Evolutionary conservation across 2,329 filamentous ascomycete species (phyloP), one percentile per base, ranked within the genome.

Genomic region (Calonectria pauciramosa): DNA sequence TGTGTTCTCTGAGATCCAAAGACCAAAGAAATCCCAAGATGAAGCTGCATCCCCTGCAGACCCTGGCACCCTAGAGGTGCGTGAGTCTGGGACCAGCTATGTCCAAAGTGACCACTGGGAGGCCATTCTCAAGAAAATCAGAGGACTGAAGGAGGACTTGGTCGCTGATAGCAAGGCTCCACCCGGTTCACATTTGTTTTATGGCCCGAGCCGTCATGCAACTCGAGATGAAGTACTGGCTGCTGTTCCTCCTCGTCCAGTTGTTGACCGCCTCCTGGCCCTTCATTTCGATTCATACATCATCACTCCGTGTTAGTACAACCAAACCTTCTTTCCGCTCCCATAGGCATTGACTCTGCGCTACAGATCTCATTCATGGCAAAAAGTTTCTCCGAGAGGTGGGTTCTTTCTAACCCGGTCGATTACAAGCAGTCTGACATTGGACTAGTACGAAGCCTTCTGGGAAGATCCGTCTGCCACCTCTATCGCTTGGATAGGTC

Each of bases 311-410:
- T 75, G 74, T 76, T n/a, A 70, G 69, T 68, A 54, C 59, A 64
- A 32, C 63, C 20, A 69, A 71, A 20, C 30, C 54, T 63, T 67
- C 36, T 44, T 68, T 70, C 54, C 71, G 38, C n/a, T 49, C 49
- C 30, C 49, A 72, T 7, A 63, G 34, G 60, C 3, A 76, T 67
- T 76, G 70, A 75, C 63, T 44, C n/a, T 74, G 49, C 66, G 34
- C 9, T 65, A 30, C 30, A 76, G 75, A 73, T 70, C 56, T 76
- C 26, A 66, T 76, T 54, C 75, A 76, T 70, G 7, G 67, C 51
- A 68, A 68, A 32, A 73, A 74, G 52, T 77, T 77, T 68, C 75
- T 77, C 16, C 67, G 68, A 59, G 75, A 77, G 68, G 75, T 77
- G 10, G 3, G 73, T 72, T 71, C 38, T 71, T 66, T 68, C 64